These are phyloP conservation scores for Fimicolochytrium jonesii DNA, from an alignment of 192 early-diverging fungal genomes.

Conservation along the genomic window DNA sequence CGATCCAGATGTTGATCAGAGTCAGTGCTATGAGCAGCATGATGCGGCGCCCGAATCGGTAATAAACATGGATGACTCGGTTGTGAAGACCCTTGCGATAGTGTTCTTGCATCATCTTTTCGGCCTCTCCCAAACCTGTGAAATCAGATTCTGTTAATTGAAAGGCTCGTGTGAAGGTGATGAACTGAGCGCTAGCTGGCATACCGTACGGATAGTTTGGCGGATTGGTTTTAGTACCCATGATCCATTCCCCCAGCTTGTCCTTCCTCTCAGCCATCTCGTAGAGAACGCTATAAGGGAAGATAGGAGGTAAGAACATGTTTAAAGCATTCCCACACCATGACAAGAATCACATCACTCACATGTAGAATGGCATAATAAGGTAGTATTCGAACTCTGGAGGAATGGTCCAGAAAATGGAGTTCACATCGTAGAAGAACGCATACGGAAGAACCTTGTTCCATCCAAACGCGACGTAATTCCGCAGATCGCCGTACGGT, in stretches of 20 bases:
- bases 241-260: conserved; percentile 26
- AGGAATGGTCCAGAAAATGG: conserved; percentile 37
- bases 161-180: no score
- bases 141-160: no score
- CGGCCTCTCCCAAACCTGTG: conserved; percentile 4
- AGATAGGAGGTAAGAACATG: no score
- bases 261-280: conserved; percentile 31
- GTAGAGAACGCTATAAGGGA: conserved; percentile 11
- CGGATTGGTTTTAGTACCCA: conserved; percentile 18
- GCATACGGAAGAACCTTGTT: conserved; percentile 5
- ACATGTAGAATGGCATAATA: conserved; percentile 27
- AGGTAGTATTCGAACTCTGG: conserved; percentile 38
- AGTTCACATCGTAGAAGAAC: conserved; percentile 29
- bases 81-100: conserved; percentile 27
- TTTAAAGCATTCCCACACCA: neutral
- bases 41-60: conserved; percentile 25
- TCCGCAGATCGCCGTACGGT: conserved; percentile 20
- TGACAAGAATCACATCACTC: neutral
- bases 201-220: conserved; percentile 20
- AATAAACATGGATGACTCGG: conserved; percentile 16
- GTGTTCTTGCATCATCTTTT: conserved; percentile 14
- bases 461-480: conserved; percentile 17
- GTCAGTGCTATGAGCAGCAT: conserved; percentile 18
- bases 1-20: conserved; percentile 11
- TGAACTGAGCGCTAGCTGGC: no score